These are phyloP conservation scores for Diplodia sapinea DNA, from an alignment of 2,329 filamentous ascomycete species.

Conservation along the genomic window DNA sequence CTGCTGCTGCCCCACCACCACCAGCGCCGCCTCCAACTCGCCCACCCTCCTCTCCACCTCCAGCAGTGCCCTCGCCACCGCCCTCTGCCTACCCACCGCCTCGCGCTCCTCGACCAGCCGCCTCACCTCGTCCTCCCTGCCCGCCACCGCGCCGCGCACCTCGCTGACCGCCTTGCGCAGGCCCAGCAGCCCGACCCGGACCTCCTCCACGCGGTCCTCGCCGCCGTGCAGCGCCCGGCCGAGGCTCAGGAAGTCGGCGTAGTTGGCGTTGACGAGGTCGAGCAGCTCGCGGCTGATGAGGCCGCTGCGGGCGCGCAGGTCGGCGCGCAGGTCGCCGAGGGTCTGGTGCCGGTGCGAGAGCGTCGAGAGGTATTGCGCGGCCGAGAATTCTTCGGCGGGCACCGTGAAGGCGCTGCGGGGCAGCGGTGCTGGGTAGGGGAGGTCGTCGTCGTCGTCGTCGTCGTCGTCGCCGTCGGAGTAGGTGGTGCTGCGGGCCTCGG, in stretches of 20 bases:
- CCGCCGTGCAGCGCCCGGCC: constrained; percentile 83
- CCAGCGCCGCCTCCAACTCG: constrained; percentile 67
- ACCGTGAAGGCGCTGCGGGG: constrained; percentile 81
- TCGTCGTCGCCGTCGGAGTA: not conserved
- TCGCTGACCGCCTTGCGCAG: constrained; percentile 83
- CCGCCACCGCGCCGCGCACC: constrained; percentile 69
- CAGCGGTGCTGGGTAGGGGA: constrained; percentile 70
- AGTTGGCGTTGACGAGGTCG: constrained; percentile 94
- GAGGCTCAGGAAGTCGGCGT: constrained; percentile 85
- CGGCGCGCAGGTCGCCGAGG: constrained; percentile 86
- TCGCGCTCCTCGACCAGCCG: constrained; percentile 72
- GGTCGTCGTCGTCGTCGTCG: constrained; percentile 21
- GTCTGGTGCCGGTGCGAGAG: constrained; percentile 90
- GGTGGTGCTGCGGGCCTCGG: not conserved
- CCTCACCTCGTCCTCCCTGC: constrained; percentile 67
- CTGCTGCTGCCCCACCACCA: constrained; percentile 41
- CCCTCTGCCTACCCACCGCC: constrained; percentile 68
- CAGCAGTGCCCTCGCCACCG: constrained; percentile 65
- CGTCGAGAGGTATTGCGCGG: constrained; percentile 80
- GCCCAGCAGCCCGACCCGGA: constrained; percentile 82
- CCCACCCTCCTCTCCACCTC: constrained; percentile 69
- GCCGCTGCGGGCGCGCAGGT: constrained; percentile 80
- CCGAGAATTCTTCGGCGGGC: constrained; percentile 69
- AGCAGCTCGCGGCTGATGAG: constrained; percentile 84
- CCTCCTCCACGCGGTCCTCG: constrained; percentile 88